A percentile compares a stretch with the other conserved stretches of the same genome.
Evolutionary conservation across 306 rosid genomes (phyloP).

Genomic region (Fagus sylvatica): DNA sequence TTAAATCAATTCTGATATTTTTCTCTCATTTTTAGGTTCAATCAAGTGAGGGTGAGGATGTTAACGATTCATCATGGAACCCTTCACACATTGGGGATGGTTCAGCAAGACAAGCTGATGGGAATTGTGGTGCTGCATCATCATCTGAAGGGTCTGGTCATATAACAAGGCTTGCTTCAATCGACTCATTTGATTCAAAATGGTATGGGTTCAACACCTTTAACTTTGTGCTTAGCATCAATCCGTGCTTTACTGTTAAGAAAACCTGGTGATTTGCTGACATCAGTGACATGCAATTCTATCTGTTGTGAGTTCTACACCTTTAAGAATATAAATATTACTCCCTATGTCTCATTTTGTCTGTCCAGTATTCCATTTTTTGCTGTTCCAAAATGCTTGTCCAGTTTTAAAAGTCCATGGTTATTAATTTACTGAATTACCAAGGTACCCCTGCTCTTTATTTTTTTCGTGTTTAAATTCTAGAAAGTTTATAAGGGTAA

Average conservation of each 20-base stretch:
- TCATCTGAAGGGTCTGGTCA: slow-evolving; percentile 62
- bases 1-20: neutral
- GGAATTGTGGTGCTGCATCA: slow-evolving; percentile 49
- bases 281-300: neutral
- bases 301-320: neutral
- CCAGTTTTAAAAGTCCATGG: too few relatives aligned
- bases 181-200: slow-evolving; percentile 96
- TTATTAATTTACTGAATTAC: too few relatives aligned
- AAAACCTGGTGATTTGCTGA: neutral
- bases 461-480: too few relatives aligned
- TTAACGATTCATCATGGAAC: slow-evolving; percentile 70
- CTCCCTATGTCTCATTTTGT: too few relatives aligned
- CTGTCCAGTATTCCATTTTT: too few relatives aligned
- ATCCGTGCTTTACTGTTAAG: slow-evolving; percentile 13
- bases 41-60: slow-evolving; percentile 52
- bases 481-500: too few relatives aligned
- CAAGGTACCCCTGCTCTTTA: too few relatives aligned
- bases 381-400: too few relatives aligned
- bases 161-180: slow-evolving; percentile 92
- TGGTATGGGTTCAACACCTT: slow-evolving; percentile 54
- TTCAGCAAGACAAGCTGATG: slow-evolving; percentile 54
- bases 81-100: slow-evolving; percentile 82
- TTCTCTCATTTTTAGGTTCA: slow-evolving; percentile 39
- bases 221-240: slow-evolving; percentile 2
- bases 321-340: slow-evolving; percentile 8